Percentiles rank a stretch among this genome's conserved stretches.
Conservation (phyloP, 2,329 filamentous ascomycete species). For the Hirsutella rhossiliensis region DNA sequence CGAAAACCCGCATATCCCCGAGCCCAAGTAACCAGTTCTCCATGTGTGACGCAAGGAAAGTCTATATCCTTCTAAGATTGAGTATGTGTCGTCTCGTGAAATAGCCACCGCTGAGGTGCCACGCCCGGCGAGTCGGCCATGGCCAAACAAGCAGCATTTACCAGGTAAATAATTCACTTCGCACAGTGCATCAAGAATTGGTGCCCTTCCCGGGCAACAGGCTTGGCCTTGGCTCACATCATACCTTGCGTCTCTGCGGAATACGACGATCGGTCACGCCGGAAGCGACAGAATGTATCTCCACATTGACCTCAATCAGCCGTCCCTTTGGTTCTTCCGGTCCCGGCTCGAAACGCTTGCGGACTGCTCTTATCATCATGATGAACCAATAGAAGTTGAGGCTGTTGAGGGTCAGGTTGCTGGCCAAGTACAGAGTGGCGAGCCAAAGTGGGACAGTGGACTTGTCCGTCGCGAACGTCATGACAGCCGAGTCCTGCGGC, state of each 20-base stretch:
- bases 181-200: not conserved
- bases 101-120: no score
- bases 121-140: no score
- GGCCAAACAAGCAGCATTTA: no score
- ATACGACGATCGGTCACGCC: conserved; percentile 9
- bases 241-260: conserved; percentile 18
- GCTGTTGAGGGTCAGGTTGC: conserved; percentile 60
- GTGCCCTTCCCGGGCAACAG: not conserved
- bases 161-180: not conserved
- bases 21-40: no score
- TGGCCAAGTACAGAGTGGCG: conserved; percentile 51
- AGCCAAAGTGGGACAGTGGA: conserved; percentile 58
- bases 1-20: no score
- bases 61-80: no score
- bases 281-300: conserved; percentile 17
- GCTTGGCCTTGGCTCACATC: not conserved
- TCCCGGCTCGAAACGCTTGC: conserved; percentile 56
- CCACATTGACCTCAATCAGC: conserved; percentile 15
- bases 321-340: conserved; percentile 18
- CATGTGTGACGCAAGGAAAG: no score
- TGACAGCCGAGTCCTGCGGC: conserved; percentile 10
- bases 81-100: no score
- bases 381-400: conserved; percentile 80
- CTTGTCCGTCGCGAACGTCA: conserved; percentile 33
- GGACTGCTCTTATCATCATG: conserved; percentile 73